These are phyloP conservation scores for Candida mattraensis DNA, from an alignment of 805 yeast species.

Conservation along the genomic window DNA sequence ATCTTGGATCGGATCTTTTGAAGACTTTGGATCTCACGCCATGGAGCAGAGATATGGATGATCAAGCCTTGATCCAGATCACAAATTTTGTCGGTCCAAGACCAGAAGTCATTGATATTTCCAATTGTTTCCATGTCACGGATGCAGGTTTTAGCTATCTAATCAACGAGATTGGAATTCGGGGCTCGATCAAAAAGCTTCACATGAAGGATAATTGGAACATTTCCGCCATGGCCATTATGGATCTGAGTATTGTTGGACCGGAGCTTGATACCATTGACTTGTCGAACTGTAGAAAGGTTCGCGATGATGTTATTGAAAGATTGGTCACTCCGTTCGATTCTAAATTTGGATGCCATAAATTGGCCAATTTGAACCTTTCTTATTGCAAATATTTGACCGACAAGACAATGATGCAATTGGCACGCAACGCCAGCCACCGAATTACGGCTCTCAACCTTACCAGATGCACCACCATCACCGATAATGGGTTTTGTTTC, in stretches of 20 bases:
- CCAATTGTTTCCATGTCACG: conserved; percentile 75
- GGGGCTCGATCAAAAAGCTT: conserved; percentile 54
- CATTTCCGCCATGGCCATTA: conserved; percentile 75
- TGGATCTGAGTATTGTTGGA: conserved; percentile 74
- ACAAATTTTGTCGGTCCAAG: conserved; percentile 71
- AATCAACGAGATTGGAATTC: conserved; percentile 68
- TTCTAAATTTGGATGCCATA: conserved; percentile 52
- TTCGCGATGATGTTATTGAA: conserved; percentile 68
- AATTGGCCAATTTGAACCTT: conserved; percentile 51
- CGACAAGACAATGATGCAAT: conserved; percentile 62
- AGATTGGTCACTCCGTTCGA: conserved; percentile 59
- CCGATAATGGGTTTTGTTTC: conserved; percentile 68
- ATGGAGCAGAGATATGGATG: conserved; percentile 63
- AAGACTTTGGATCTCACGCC: conserved; percentile 54
- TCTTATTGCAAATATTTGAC: conserved; percentile 79
- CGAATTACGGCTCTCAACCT: conserved; percentile 57
- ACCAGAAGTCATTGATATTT: conserved; percentile 58
- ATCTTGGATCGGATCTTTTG: conserved; percentile 54
- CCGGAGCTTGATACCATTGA: conserved; percentile 57
- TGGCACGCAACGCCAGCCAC: conserved; percentile 57
- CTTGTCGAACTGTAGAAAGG: conserved; percentile 70
- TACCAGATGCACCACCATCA: conserved; percentile 75
- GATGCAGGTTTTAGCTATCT: conserved; percentile 73
- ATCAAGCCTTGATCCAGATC: conserved; percentile 54
- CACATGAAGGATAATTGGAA: conserved; percentile 76